Base-by-base conservation (phyloP, 129 eudicot genomes). In the Glebionis coronaria region DNA sequence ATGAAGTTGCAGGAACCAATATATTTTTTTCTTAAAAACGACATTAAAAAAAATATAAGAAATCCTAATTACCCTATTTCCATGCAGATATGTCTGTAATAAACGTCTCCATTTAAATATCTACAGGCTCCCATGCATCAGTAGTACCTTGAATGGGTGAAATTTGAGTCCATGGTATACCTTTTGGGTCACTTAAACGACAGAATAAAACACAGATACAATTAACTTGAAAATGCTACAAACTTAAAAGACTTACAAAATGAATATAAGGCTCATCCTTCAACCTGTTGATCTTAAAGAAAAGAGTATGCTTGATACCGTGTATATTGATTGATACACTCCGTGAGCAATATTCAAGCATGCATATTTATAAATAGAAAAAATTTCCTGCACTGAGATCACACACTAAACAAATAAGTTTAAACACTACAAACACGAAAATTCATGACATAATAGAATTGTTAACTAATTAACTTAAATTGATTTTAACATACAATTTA, bases 241-340 rank as follows among this genome's bases (percentile, higher is more conserved):
- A 60, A 45, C 2, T 12, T 11, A 4, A 49, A 14, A 60, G 67
- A 38, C n/a, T n/a, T n/a, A 68, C 35, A 23, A 50, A 35, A 61
- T 7, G 54, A 59, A 31, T 49, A 44, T 4, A 60, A 18, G 28
- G n/a, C 63, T 9, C 25, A 55, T 42, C 35, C 75, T 53, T 57
- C 38, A 69, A 92, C 98, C 98, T 53, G 98, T 89, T 53, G 98
- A 88, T 68, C 98, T 97, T 9, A 97, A 93, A 25, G 98, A 93
- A 68, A 93, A 93, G 60, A 93, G 88, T 78, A 93, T 81, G 67
- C 81, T 83, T 73, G 83, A 82, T 28, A 88, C 60, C 10, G 95
- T 56, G 40, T 93, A 95, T 44, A 77, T 40, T 35, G 97, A 56
- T 52, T 80, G 95, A 76, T 93, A 81, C 73, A 76, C 76, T 27